Evolutionary conservation across 768 basidiomycete genomes (phyloP), one percentile per base, ranked within the genome.

Genomic region (Pisolithus albus): DNA sequence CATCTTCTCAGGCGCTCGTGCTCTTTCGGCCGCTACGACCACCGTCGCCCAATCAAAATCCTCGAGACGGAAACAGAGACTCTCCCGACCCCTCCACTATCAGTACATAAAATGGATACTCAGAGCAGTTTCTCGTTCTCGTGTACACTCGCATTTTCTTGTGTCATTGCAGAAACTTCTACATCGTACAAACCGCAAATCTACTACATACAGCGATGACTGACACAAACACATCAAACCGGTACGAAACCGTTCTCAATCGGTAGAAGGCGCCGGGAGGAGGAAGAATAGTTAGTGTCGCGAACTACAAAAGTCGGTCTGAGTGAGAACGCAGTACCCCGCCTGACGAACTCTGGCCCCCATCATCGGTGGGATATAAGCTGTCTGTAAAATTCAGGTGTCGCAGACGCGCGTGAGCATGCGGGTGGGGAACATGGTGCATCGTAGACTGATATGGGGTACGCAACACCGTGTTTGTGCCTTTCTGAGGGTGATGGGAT

Each of bases 391-490:
- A 76, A 59, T 72, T 73, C 39, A 82, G 56, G 53, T 76, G 82
- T 56, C 84, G 86, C 55, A 86, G 84, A 32, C 84, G 78, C 0
- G 86, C 82, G 58, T 88, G 86, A 0, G 85, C 84, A 52, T 88
- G 86, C 2, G 86, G 84, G 56, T 88, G 86, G 1, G 86, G 84
- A 42, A 88, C 84, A 56, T 88, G 87, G 59, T 88, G 86, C 83
- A 89, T 85, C 21, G 74, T 61, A 5, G 73, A 63, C 13, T 77
- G 67, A 61, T 83, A 87, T 16, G 83, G 78, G n/a, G 80, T 68
- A 49, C 76, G 80, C 26, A 86, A 69, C 2, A 76, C 72, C 32
- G 75, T 68, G 53, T 59, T 65, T 56, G 71, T 61, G 5, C 46
- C 28, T 60, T 74, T 67, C 54, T 64, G 60, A 9, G 64, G 50